Evolutionary conservation across 2,329 filamentous ascomycete species (phyloP).

Genomic region (Hawksworthiomyces lignivorus): DNA sequence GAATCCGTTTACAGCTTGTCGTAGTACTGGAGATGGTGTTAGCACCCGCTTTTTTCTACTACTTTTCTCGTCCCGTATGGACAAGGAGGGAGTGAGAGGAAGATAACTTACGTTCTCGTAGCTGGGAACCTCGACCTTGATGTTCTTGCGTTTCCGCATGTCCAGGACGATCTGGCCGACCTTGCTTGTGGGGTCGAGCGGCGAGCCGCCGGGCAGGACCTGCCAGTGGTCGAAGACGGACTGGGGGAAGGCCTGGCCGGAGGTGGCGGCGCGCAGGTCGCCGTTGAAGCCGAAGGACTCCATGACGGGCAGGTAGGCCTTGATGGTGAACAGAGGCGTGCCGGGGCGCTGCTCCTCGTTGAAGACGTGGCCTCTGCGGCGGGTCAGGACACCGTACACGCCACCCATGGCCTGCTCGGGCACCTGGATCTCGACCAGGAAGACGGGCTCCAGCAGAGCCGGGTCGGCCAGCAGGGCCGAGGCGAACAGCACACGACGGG

Average conservation of each 20-base stretch:
- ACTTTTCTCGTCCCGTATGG: too few relatives aligned
- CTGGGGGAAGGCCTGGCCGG: constrained; percentile 98
- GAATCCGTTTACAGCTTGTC: constrained; percentile 82
- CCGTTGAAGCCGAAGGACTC: constrained; percentile 75
- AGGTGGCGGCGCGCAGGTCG: constrained; percentile 88
- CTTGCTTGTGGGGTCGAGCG: constrained; percentile 75
- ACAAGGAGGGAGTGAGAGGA: not conserved
- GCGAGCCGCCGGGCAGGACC: constrained; percentile 86
- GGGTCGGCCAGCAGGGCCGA: constrained; percentile 85
- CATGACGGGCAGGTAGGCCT: constrained; percentile 34
- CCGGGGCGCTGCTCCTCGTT: constrained; percentile 95
- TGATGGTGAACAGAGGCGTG: constrained; percentile 97
- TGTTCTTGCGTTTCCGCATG: constrained; percentile 99
- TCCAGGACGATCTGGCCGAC: constrained; percentile 74
- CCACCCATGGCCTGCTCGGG: constrained; percentile 98
- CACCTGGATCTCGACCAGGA: constrained; percentile 98
- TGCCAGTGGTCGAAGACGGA: constrained; percentile 99
- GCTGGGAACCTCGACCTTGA: constrained; percentile 91
- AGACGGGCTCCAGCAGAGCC: constrained; percentile 91
- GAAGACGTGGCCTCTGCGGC: constrained; percentile 98
- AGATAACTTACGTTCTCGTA: constrained; percentile 79
- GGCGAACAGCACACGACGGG: constrained; percentile 96
- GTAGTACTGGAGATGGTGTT: constrained; percentile 68
- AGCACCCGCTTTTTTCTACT: constrained; percentile 22
- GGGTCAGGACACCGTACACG: constrained; percentile 98